Percentiles rank a stretch among this genome's conserved stretches.
Evolutionary conservation across 768 basidiomycete genomes (phyloP).

Genomic region (Auricularia sp.): DNA sequence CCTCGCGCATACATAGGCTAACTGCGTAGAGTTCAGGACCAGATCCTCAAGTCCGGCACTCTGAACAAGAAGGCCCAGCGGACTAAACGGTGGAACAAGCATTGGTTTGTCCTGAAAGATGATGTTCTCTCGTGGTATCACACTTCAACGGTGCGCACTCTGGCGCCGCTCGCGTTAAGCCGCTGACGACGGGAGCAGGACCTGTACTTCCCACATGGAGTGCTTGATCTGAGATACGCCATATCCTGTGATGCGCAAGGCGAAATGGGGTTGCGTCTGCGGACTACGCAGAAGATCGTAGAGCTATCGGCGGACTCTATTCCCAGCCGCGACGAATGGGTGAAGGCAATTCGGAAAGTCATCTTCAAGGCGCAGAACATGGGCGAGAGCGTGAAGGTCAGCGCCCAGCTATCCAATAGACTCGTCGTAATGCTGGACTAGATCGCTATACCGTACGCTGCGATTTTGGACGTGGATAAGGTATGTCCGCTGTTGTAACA

Average conservation of each 20-base stretch:
- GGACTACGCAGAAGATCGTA: slow-evolving; percentile 72
- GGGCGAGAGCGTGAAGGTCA: slow-evolving; percentile 89
- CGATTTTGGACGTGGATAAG: slow-evolving; percentile 79
- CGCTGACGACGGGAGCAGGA: slow-evolving; percentile 41
- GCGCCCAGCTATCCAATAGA: slow-evolving; percentile 6
- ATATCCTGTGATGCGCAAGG: slow-evolving; percentile 74
- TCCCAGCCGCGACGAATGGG: slow-evolving; percentile 87
- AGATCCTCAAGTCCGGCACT: slow-evolving; percentile 85
- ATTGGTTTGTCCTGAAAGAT: slow-evolving; percentile 95
- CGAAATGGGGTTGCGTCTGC: slow-evolving; percentile 71
- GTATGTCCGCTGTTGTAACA: too few relatives aligned
- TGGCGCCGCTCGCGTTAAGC: slow-evolving; percentile 3
- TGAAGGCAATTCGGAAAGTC: slow-evolving; percentile 86
- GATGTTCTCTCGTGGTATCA: slow-evolving; percentile 96
- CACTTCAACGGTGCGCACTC: slow-evolving; percentile 63
- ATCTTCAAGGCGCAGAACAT: slow-evolving; percentile 95
- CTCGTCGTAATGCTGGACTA: slow-evolving; percentile 14
- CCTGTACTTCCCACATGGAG: slow-evolving; percentile 95
- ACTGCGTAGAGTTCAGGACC: slow-evolving; percentile 45
- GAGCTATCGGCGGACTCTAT: slow-evolving; percentile 66
- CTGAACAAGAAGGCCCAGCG: slow-evolving; percentile 79
- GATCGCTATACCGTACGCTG: slow-evolving; percentile 92
- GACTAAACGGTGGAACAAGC: slow-evolving; percentile 86
- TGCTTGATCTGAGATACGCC: slow-evolving; percentile 89
- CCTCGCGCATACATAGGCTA: not conserved